These are phyloP conservation scores for Scutellaria galericulata DNA, from an alignment of 257 asterid genomes.

Conservation along the genomic window DNA sequence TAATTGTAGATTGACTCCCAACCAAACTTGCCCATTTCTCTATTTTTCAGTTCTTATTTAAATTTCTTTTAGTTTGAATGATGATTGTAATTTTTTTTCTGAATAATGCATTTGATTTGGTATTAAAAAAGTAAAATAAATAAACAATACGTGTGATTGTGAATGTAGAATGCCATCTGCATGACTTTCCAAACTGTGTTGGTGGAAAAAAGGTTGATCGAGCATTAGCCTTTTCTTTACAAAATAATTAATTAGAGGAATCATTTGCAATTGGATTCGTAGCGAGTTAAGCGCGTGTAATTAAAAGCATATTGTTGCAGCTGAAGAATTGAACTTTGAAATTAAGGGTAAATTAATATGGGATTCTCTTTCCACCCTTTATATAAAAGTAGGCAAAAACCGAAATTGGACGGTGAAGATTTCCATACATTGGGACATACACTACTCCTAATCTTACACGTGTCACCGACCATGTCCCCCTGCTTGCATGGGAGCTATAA, in stretches of 20 bases:
- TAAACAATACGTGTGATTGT: too few relatives aligned
- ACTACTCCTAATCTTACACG: constrained; percentile 38
- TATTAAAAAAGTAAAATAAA: too few relatives aligned
- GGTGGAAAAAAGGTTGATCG: not conserved
- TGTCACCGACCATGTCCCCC: constrained; percentile 49
- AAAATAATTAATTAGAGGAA: not conserved
- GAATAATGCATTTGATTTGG: too few relatives aligned
- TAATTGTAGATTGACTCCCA: too few relatives aligned
- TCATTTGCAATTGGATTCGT: constrained; percentile 17
- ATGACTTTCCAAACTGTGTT: not conserved
- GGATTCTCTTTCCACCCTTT: constrained; percentile 30
- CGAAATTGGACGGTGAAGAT: constrained; percentile 47
- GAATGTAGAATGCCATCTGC: too few relatives aligned
- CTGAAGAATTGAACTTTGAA: constrained; percentile 24
- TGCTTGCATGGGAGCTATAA: not conserved
- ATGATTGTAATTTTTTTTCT: too few relatives aligned
- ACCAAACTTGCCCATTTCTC: too few relatives aligned
- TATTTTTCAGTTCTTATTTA: too few relatives aligned
- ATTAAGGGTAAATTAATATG: not conserved
- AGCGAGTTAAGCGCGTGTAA: constrained; percentile 39
- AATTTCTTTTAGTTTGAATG: too few relatives aligned
- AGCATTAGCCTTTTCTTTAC: constrained; percentile 18
- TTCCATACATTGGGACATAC: constrained; percentile 12
- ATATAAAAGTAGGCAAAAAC: constrained; percentile 9
- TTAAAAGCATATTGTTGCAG: constrained; percentile 32